Evolutionary conservation across 2,329 filamentous ascomycete species (phyloP).

Genomic region (Colletotrichum sp.): DNA sequence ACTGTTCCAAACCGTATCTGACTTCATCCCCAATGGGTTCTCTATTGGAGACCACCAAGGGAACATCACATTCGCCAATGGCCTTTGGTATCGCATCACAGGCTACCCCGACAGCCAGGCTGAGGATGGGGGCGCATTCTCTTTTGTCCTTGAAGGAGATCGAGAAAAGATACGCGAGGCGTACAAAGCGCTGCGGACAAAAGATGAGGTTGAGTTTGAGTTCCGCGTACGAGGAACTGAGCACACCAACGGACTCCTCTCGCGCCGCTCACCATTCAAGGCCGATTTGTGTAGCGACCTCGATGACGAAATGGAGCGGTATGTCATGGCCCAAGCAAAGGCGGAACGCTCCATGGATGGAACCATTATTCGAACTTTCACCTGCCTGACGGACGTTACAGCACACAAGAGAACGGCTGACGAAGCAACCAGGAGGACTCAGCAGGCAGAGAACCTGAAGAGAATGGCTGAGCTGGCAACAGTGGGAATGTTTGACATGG

Average conservation of each 20-base stretch:
- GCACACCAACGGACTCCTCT: background rate
- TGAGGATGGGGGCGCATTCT: conserved; percentile 41
- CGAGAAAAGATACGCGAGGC: conserved; percentile 42
- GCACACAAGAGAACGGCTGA: conserved; percentile 54
- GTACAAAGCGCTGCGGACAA: conserved; percentile 44
- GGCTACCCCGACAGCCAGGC: conserved; percentile 43
- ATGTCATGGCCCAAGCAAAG: conserved; percentile 52
- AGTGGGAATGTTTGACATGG: conserved; percentile 61
- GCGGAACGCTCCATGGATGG: conserved; percentile 50
- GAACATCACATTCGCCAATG: conserved; percentile 73
- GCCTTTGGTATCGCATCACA: conserved; percentile 65
- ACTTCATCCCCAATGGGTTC: conserved; percentile 77
- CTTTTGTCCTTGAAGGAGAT: conserved; percentile 53
- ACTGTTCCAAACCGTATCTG: conserved; percentile 73
- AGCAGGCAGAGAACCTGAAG: conserved; percentile 58
- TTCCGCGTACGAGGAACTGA: conserved; percentile 43
- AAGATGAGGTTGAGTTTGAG: conserved; percentile 49
- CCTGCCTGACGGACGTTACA: conserved; percentile 57
- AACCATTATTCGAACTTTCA: conserved; percentile 48
- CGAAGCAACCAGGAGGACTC: conserved; percentile 52
- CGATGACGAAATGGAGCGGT: conserved; percentile 39
- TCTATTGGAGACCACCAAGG: conserved; percentile 72
- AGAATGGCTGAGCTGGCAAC: conserved; percentile 60
- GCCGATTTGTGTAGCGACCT: conserved; percentile 29
- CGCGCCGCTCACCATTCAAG: conserved; percentile 20